These are phyloP conservation scores for Kodamaea arcana DNA, from an alignment of 1,139 yeast genomes.

Conservation along the genomic window DNA sequence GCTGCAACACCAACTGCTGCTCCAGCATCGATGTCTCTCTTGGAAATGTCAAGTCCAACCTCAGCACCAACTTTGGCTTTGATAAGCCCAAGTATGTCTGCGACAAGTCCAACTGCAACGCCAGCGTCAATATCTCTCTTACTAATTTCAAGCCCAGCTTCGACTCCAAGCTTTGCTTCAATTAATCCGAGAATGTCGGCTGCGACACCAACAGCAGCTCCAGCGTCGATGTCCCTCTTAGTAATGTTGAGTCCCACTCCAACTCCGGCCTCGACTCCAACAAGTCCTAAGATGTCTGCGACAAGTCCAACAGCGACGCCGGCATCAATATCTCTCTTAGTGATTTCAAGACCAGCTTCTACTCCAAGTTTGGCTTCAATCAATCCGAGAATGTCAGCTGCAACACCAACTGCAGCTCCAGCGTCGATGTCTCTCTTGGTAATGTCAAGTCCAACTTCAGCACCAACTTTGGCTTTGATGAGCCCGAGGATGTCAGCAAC, in stretches of 20 bases:
- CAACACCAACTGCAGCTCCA: background rate
- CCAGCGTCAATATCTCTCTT: slow-evolving; percentile 18
- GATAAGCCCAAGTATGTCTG: slow-evolving; percentile 8
- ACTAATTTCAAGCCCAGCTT: slow-evolving; percentile 13
- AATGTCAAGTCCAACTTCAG: slow-evolving; percentile 8
- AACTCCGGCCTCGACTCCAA: slow-evolving; percentile 1
- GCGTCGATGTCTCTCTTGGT: slow-evolving; percentile 3
- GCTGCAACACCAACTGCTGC: slow-evolving; percentile 5
- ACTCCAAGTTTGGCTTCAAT: background rate
- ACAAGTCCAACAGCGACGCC: slow-evolving; percentile 1
- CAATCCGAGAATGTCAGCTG: slow-evolving; percentile 3
- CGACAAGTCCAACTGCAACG: slow-evolving; percentile 18
- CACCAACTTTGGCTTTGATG: slow-evolving; percentile 8
- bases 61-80: slow-evolving; percentile 4
- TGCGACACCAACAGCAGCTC: slow-evolving; percentile 12
- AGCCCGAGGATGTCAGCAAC: slow-evolving; percentile 8
- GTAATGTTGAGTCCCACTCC: slow-evolving; percentile 8
- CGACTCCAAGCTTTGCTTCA: slow-evolving; percentile 10
- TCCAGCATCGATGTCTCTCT: slow-evolving; percentile 5
- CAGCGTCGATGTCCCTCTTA: slow-evolving; percentile 15
- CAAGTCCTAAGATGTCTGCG: slow-evolving; percentile 1
- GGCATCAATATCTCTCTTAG: slow-evolving; percentile 6
- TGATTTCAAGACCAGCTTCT: slow-evolving; percentile 6
- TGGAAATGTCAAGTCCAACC: slow-evolving; percentile 4
- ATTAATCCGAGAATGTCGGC: slow-evolving; percentile 9